These are phyloP conservation scores for Linaria vulgaris DNA, from an alignment of 257 asterid genomes.

Conservation along the genomic window DNA sequence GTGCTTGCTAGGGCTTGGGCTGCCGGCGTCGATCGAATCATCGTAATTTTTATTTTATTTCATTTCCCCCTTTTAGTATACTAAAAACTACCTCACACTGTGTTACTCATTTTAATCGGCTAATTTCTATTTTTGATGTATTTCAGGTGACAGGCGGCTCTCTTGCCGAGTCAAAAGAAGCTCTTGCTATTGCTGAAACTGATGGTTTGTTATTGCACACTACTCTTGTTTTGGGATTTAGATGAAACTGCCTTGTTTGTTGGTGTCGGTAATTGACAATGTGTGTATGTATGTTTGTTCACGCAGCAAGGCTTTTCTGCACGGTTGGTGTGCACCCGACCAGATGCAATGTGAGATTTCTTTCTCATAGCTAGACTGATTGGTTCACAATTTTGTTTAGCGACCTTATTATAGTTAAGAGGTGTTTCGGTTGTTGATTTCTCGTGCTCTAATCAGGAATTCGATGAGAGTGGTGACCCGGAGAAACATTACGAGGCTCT, in stretches of 20 bases:
- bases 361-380: conserved; percentile 19
- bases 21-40: conserved; percentile 89
- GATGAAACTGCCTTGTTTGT: not conserved
- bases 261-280: conserved; percentile 17
- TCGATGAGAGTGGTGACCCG: conserved; percentile 91
- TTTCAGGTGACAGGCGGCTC: conserved; percentile 95
- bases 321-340: conserved; percentile 99
- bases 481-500: conserved; percentile 80
- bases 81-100: too few species aligned
- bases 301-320: conserved; percentile 88
- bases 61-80: too few species aligned
- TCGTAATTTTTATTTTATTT: too few species aligned
- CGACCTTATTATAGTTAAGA: conserved; percentile 9
- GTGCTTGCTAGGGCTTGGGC: conserved; percentile 93
- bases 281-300: conserved; percentile 2
- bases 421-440: conserved; percentile 17
- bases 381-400: conserved; percentile 5
- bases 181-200: conserved; percentile 93
- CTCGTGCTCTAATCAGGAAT: conserved; percentile 53
- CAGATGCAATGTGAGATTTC: conserved; percentile 77
- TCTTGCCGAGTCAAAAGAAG: conserved; percentile 87
- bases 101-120: too few species aligned
- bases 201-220: conserved; percentile 57
- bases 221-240: not conserved
- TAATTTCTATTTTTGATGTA: conserved; percentile 15